phyloP scores from a whole-genome alignment of 208 protist genomes.

The Wallacemonas sp. region DNA sequence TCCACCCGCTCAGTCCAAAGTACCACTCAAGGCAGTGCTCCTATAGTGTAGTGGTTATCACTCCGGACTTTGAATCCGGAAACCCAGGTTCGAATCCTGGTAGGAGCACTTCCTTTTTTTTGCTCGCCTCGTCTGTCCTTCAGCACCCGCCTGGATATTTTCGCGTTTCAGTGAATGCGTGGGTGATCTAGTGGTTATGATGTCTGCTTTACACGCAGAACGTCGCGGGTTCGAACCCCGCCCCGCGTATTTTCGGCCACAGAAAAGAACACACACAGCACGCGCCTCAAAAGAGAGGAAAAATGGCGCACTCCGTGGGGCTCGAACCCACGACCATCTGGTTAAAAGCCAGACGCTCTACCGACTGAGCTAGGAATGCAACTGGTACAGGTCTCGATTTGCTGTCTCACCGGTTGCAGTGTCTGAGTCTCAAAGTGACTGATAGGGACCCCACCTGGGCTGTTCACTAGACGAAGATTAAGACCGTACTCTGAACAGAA shows the following conservation, averaged over 20 bases:
- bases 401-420: neutral
- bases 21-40: no score
- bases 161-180: neutral
- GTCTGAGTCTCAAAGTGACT: neutral
- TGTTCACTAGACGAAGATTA: no score
- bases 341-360: conserved; percentile 19
- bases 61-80: conserved; percentile 66
- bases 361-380: conserved; percentile 13
- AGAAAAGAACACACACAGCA: no score
- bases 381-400: no score
- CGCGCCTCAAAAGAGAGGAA: neutral
- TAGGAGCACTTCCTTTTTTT: conserved; percentile 40
- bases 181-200: no score
- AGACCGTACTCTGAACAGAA: conserved; percentile 86
- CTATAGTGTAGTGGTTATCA: no score
- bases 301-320: conserved; percentile 5
- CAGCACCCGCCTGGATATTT: neutral
- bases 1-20: no score
- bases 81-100: conserved; percentile 72
- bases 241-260: conserved; percentile 3
- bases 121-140: neutral
- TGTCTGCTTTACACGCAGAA: conserved; percentile 70
- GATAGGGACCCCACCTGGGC: no score
- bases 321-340: conserved; percentile 1
- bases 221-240: conserved; percentile 73